These are phyloP conservation scores for Perilla frutescens DNA, from an alignment of 257 asterid genomes.

Conservation along the genomic window DNA sequence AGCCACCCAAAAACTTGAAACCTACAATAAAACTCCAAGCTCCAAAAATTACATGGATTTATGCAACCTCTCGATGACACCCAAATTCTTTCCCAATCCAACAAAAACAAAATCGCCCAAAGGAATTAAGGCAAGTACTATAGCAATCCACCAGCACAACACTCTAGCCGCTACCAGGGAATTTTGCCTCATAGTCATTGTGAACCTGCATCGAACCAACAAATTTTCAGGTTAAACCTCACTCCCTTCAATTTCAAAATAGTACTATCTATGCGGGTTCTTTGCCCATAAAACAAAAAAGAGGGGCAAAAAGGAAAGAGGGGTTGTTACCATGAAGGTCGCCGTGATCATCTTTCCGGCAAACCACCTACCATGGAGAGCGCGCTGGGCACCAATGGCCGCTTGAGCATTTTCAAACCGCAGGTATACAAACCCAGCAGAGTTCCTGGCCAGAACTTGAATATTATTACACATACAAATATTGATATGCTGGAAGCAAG, in stretches of 20 bases:
- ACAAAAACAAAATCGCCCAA: constrained; percentile 20
- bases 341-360: constrained; percentile 85
- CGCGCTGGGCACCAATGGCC: constrained; percentile 65
- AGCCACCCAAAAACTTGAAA: constrained; percentile 13
- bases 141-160: constrained; percentile 18
- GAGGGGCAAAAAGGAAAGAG: not conserved
- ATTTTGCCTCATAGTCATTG: constrained; percentile 54
- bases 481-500: not conserved
- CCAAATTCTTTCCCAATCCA: not conserved
- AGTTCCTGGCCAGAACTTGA: constrained; percentile 39
- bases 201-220: constrained; percentile 45
- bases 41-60: constrained; percentile 13
- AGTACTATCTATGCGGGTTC: not conserved
- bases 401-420: constrained; percentile 60
- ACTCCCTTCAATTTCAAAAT: not conserved
- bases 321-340: constrained; percentile 57
- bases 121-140: not conserved
- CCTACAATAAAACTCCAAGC: constrained; percentile 26
- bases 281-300: not conserved
- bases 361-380: constrained; percentile 84
- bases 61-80: constrained; percentile 18
- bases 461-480: not conserved
- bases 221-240: not conserved
- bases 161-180: constrained; percentile 52
- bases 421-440: constrained; percentile 70